Base-by-base conservation (phyloP, 2,329 filamentous ascomycete species). In the Byssothecium circinans region DNA sequence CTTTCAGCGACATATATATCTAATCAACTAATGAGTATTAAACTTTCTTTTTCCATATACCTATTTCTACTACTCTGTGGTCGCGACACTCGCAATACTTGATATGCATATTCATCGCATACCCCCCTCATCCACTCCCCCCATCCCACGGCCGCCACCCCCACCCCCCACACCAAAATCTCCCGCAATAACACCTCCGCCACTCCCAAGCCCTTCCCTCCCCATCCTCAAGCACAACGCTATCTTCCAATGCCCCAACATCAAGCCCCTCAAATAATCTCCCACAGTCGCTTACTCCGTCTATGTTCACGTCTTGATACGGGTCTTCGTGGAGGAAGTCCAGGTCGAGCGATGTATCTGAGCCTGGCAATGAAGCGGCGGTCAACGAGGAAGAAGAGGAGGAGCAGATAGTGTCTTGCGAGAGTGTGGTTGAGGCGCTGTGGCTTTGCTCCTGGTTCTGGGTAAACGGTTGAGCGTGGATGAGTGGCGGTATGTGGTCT, bases 381-480 rank as follows among this genome's bases (percentile, higher is more conserved):
- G 32, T 8, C 5, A 14, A 34, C 5, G 32, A 34, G n/a, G 32
- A 34, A 18, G 32, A 34, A n/a, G 32, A 34, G 32, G 32, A 34
- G 32, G 34, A 36, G 15, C 34, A 36, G 12, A 18, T 10, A 4
- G 17, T 36, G 8, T 6, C 15, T 36, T 11, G 7, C 17, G 22
- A 40, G 20, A 19, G 20, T 19, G 37, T 32, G 8, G 29, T 5
- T n/a, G 29, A 32, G 29, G 6, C 4, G 12, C 14, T 5, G 29
- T 25, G 6, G 23, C 6, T 25, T 6, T 25, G 23, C 6, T 25
- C 10, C 5, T 5, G 23, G n/a, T n/a, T n/a, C 23, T 5, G 23
- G 23, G 23, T 25, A 25, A 8, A 32, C 5, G 29, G 29, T 8
- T n/a, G 29, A 32, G 29, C 53, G 15, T 47, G 45, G 18, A 68